Conservation (phyloP, 2,329 filamentous ascomycete genomes). For the Pezicula radicicola region DNA sequence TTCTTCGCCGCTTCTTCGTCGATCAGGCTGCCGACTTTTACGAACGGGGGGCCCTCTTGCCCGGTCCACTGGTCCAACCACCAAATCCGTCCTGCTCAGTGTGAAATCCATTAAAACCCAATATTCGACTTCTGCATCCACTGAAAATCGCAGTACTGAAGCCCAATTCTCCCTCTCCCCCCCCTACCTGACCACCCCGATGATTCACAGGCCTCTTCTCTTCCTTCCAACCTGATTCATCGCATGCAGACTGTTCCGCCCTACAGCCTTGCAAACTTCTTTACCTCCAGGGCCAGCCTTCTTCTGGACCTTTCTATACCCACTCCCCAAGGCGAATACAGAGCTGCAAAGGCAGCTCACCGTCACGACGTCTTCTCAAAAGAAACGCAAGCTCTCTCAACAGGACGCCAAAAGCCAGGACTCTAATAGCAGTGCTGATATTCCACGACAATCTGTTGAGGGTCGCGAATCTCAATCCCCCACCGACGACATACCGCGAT, state of each 20-base stretch:
- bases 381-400: conserved; percentile 66
- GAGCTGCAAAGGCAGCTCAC: conserved; percentile 55
- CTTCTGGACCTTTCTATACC: neutral
- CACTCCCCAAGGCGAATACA: conserved; percentile 10
- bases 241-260: conserved; percentile 10
- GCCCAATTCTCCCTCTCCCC: too few species aligned
- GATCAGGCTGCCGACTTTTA: too few species aligned
- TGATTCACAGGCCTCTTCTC: neutral
- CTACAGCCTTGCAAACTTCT: conserved; percentile 10
- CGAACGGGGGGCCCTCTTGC: too few species aligned
- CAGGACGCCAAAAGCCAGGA: conserved; percentile 18
- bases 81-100: too few species aligned
- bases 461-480: conserved; percentile 44
- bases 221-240: neutral
- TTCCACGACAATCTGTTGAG: conserved; percentile 27
- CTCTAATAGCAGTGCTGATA: conserved; percentile 23
- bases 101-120: too few species aligned
- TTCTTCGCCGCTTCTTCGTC: too few species aligned
- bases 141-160: too few species aligned
- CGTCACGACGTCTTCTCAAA: conserved; percentile 70
- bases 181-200: neutral
- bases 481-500: conserved; percentile 36
- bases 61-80: too few species aligned
- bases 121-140: too few species aligned
- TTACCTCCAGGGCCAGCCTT: neutral